These are phyloP conservation scores for Globisporangium alternatum DNA, from an alignment of 352 stramenopile genomes.

Conservation along the genomic window DNA sequence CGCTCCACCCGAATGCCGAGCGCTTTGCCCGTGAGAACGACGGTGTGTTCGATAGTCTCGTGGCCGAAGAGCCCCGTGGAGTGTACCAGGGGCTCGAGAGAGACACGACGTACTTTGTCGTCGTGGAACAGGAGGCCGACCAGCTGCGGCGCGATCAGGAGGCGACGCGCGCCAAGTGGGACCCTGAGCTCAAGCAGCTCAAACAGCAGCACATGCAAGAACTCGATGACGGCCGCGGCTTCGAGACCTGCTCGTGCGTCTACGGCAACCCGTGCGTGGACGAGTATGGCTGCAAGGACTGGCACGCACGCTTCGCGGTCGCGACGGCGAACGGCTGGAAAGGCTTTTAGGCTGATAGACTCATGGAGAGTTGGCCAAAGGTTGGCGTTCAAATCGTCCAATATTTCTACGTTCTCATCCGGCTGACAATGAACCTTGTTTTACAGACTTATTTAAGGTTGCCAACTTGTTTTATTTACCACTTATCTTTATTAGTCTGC, in stretches of 20 bases:
- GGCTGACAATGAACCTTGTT: too few species aligned
- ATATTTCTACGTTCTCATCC: too few species aligned
- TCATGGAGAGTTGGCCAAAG: too few species aligned
- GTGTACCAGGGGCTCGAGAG: constrained; percentile 70
- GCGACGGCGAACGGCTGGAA: constrained; percentile 89
- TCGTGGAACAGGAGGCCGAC: constrained; percentile 78
- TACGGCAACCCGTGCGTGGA: constrained; percentile 90
- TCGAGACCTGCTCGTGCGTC: constrained; percentile 87
- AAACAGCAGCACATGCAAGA: constrained; percentile 24
- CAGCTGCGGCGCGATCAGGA: constrained; percentile 67
- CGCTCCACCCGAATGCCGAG: constrained; percentile 39
- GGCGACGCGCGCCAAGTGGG: constrained; percentile 51
- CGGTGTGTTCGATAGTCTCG: constrained; percentile 51
- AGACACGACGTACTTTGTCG: constrained; percentile 75
- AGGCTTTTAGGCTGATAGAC: constrained; percentile 27
- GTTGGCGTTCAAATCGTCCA: too few species aligned
- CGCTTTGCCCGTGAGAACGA: constrained; percentile 50
- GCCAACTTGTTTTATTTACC: too few species aligned
- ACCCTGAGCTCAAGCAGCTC: constrained; percentile 27
- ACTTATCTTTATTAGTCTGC: too few species aligned
- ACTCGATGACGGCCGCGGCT: constrained; percentile 52
- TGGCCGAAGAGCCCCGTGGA: constrained; percentile 64
- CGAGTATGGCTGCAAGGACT: constrained; percentile 89
- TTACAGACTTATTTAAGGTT: too few species aligned
- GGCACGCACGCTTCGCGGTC: constrained; percentile 80